Evolutionary conservation across 108 stramenopile species (phyloP), one percentile per base, ranked within the genome.

Genomic region (Seminavis robusta): DNA sequence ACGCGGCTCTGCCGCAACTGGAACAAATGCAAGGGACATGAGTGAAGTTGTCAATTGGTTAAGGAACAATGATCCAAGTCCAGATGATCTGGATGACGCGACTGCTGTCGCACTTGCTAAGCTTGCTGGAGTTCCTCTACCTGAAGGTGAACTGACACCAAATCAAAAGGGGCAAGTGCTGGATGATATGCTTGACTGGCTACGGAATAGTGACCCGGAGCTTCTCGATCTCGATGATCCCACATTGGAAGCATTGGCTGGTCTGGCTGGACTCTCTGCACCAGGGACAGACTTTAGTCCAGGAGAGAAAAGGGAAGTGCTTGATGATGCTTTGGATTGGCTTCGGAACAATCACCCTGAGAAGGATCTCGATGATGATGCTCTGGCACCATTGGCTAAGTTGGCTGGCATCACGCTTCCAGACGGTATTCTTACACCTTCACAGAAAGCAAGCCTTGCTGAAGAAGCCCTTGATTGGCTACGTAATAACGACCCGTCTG

Each of bases 21-120:
- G 36, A 9, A 13, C 9, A 13, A 56, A 43, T 34, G 34, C 39
- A 25, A 7, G 39, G 23, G 61, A 61, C 33, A 28, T 63, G 10
- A 63, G 69, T 32, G 63, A 59, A 31, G 51, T 61, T 11, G n/a
- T 73, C 25, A 51, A 71, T 15, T 72, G 71, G 71, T 20, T 65
- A 15, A 50, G 71, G 46, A 52, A 52, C 20, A 65, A 42, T 31
- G 46, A 33, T 47, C 30, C 52, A 17, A 17, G 56, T 6, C 27
- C 33, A 1, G 19, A 23, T 39, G 51, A 43, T n/a, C 21, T 52
- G 16, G 61, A 57, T 33, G 47, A 50, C 37, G 34, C 47, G 5
- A 42, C 45, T 20, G 20, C 33, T 7, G 10, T 30, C 10, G 19
- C 57, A 3, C 36, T 59, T 25, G 45, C 45, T 2, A 59, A 59